Evolutionary conservation across 208 protist genomes (phyloP).

Genomic region (Wallacemonas sp.): DNA sequence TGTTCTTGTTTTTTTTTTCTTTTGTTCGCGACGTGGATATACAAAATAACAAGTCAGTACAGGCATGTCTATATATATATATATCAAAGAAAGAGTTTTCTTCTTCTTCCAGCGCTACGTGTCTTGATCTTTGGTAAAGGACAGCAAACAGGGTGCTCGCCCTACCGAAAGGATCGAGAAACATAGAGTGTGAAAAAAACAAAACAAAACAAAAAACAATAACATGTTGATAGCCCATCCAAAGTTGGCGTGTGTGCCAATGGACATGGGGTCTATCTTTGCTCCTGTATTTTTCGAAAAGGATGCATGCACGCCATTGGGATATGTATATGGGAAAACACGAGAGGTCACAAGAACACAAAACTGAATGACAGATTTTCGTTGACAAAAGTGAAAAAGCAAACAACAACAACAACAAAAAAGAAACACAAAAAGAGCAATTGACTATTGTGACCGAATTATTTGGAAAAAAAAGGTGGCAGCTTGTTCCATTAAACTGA

Average conservation of each 20-base stretch:
- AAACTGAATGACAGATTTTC: neutral
- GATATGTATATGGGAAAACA: too few species aligned
- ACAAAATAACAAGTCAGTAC: conserved; percentile 5
- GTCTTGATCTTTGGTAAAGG: neutral
- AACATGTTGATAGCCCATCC: too few species aligned
- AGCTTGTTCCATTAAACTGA: neutral
- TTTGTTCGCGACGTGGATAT: neutral
- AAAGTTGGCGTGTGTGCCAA: too few species aligned
- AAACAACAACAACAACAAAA: neutral
- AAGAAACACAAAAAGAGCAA: conserved; percentile 15
- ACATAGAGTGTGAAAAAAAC: conserved; percentile 7
- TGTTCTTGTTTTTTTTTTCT: neutral
- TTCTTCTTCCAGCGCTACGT: neutral
- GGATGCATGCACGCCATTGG: too few species aligned
- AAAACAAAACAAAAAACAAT: conserved; percentile 5
- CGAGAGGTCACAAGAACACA: conserved; percentile 10
- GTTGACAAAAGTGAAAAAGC: conserved; percentile 5
- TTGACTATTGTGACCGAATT: neutral
- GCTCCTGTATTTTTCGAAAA: too few species aligned
- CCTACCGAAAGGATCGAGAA: neutral
- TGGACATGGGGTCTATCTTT: too few species aligned
- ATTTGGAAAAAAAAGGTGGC: neutral
- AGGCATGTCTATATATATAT: too few species aligned
- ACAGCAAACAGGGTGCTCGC: too few species aligned
- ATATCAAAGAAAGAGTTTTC: conserved; percentile 8